phyloP scores from a whole-genome alignment of 148 eudicot species.

The Camellia lanceoleosa region DNA sequence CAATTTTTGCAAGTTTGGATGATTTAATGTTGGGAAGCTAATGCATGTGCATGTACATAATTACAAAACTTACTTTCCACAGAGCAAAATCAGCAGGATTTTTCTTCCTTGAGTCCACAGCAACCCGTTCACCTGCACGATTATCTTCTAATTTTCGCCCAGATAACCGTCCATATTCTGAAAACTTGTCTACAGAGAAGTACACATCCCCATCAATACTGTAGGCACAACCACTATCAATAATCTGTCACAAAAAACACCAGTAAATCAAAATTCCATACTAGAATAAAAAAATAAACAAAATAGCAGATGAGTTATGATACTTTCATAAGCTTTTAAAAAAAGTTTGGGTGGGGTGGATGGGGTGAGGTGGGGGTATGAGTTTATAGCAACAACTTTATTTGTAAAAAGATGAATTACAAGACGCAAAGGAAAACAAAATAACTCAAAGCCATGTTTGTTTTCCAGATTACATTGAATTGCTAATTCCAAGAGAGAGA shows the following conservation, averaged over 20 bases:
- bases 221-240: conserved; percentile 81
- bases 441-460: too few species aligned
- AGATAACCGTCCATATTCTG: conserved; percentile 78
- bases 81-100: conserved; percentile 96
- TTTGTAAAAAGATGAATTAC: too few species aligned
- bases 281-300: background rate
- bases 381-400: too few species aligned
- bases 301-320: background rate
- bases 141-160: conserved; percentile 93
- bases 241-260: conserved; percentile 49
- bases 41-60: background rate
- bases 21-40: background rate
- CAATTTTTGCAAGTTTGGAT: background rate
- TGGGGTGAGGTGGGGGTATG: too few species aligned
- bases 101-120: conserved; percentile 78
- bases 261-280: background rate
- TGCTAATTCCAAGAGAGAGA: too few species aligned
- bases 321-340: background rate
- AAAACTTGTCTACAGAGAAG: conserved; percentile 74
- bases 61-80: conserved; percentile 69
- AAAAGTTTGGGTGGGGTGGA: too few species aligned
- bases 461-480: too few species aligned
- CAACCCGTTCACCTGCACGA: conserved; percentile 91
- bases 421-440: too few species aligned
- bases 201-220: conserved; percentile 74